phyloP scores from a whole-genome alignment of 768 basidiomycete genomes.

The Terana coerulea region DNA sequence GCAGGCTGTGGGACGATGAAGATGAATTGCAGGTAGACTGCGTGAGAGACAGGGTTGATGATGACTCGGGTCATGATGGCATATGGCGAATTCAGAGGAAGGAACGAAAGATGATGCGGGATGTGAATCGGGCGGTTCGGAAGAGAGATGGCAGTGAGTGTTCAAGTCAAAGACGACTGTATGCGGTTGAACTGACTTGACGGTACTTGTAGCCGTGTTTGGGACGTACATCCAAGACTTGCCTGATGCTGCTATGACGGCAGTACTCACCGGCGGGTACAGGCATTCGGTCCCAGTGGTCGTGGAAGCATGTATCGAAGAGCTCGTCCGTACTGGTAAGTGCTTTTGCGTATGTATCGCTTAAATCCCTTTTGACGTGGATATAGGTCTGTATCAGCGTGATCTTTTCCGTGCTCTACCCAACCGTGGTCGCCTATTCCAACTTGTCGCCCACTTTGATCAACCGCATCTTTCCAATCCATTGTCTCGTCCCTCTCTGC shows the following conservation, averaged over 20 bases:
- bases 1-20: conserved; percentile 11
- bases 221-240: conserved; percentile 33
- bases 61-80: conserved; percentile 7
- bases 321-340: conserved; percentile 42
- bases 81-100: conserved; percentile 6
- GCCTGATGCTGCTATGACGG: conserved; percentile 28
- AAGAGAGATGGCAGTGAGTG: conserved; percentile 1
- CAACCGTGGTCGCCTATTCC: conserved; percentile 35
- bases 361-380: neutral
- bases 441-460: conserved; percentile 38
- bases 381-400: conserved; percentile 38
- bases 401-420: conserved; percentile 42
- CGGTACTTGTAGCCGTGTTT: conserved; percentile 29
- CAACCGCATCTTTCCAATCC: neutral
- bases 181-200: neutral
- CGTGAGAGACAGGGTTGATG: conserved; percentile 9
- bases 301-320: conserved; percentile 40
- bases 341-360: neutral
- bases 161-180: neutral
- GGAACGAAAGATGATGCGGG: neutral
- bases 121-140: neutral
- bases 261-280: conserved; percentile 33
- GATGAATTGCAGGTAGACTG: conserved; percentile 11
- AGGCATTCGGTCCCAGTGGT: conserved; percentile 37
- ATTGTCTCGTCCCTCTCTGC: neutral